These are phyloP conservation scores for Boletus pseudo-olivaceus DNA, from an alignment of 768 basidiomycete genomes.

Conservation along the genomic window DNA sequence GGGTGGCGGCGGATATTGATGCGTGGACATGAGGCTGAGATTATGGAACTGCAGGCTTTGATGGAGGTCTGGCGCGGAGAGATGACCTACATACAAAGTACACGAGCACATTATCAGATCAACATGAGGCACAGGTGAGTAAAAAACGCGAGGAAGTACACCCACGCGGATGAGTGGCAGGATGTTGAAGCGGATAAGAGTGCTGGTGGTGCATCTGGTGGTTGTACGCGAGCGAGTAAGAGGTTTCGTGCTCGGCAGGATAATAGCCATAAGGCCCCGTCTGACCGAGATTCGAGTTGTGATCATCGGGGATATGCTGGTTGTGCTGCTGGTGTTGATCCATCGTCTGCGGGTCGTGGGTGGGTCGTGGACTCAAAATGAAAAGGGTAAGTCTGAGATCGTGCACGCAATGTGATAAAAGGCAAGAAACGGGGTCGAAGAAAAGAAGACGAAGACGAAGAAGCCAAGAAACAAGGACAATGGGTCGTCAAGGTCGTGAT, in stretches of 20 bases:
- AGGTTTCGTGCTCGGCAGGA: conserved; percentile 49
- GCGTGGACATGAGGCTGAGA: conserved; percentile 63
- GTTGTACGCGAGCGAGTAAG: conserved; percentile 52
- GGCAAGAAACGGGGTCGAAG: conserved; percentile 33
- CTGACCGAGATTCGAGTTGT: conserved; percentile 38
- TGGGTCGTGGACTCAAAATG: conserved; percentile 34
- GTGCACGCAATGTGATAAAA: conserved; percentile 35
- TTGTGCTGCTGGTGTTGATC: conserved; percentile 41
- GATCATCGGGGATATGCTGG: conserved; percentile 49
- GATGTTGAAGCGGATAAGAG: conserved; percentile 56
- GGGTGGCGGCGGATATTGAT: conserved; percentile 57
- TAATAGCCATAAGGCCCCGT: conserved; percentile 49
- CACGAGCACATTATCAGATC: conserved; percentile 60
- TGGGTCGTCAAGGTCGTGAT: conserved; percentile 22
- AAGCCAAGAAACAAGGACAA: conserved; percentile 32
- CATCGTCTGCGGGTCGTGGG: conserved; percentile 40
- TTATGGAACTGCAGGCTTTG: conserved; percentile 59
- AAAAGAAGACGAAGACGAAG: conserved; percentile 30
- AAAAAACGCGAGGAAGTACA: conserved; percentile 44
- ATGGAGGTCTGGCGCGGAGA: conserved; percentile 64
- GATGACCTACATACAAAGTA: conserved; percentile 56
- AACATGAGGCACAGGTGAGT: conserved; percentile 51
- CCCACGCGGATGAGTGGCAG: conserved; percentile 71
- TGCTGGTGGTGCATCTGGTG: conserved; percentile 42
- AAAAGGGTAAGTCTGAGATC: conserved; percentile 34